These are phyloP conservation scores for Saccharomyces pastorianus DNA, from an alignment of 1,139 yeast genomes.

Conservation along the genomic window DNA sequence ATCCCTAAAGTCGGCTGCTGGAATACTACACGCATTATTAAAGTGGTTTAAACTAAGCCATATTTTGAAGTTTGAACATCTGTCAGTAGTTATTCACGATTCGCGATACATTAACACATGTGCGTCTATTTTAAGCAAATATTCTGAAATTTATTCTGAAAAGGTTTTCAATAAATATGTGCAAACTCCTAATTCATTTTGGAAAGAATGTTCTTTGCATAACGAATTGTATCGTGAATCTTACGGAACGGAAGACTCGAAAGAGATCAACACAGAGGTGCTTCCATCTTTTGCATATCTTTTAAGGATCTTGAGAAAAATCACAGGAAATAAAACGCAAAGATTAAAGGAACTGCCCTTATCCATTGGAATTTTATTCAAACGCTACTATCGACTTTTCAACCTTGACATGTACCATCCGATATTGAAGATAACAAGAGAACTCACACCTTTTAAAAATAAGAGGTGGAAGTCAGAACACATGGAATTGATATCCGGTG, in stretches of 20 bases:
- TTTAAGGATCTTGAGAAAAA: conserved; percentile 19
- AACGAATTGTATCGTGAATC: conserved; percentile 12
- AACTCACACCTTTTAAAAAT: conserved; percentile 83
- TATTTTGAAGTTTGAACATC: conserved; percentile 67
- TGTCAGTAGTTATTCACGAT: conserved; percentile 68
- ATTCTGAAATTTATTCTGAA: conserved; percentile 33
- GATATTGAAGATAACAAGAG: conserved; percentile 63
- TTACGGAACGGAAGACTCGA: conserved; percentile 5
- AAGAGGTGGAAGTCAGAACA: conserved; percentile 92
- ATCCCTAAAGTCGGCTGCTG: conserved; percentile 53
- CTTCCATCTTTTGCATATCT: conserved; percentile 29
- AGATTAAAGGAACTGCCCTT: conserved; percentile 30
- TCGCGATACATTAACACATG: conserved; percentile 48
- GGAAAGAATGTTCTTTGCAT: conserved; percentile 31
- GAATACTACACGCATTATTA: conserved; percentile 45
- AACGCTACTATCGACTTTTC: conserved; percentile 36
- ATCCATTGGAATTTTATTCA: conserved; percentile 30
- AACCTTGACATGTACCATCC: conserved; percentile 61
- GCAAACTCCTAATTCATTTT: conserved; percentile 41
- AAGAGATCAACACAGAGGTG: conserved; percentile 27
- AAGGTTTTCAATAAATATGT: conserved; percentile 36
- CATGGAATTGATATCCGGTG: conserved; percentile 87
- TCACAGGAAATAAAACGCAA: conserved; percentile 29
- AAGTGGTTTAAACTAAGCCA: conserved; percentile 79
- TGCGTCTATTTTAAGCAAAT: conserved; percentile 33